Conservation (phyloP, 2,329 filamentous ascomycete genomes). For the Fusarium sp. region DNA sequence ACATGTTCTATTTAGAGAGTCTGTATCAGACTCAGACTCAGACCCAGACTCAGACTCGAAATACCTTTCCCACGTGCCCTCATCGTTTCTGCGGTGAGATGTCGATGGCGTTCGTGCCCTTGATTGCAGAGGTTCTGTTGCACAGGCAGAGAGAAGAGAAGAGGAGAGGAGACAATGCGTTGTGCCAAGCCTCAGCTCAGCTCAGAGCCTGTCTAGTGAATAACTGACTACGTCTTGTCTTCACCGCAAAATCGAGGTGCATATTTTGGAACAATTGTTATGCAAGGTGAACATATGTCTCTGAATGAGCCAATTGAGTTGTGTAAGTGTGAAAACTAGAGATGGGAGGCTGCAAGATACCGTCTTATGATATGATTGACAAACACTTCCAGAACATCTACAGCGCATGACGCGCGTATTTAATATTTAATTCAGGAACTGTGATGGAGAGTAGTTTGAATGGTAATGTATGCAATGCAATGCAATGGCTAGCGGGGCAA, state of each 20-base stretch:
- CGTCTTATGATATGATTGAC: constrained; percentile 10
- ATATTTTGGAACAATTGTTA: constrained; percentile 24
- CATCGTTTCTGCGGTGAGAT: constrained; percentile 35
- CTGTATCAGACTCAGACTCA: background rate
- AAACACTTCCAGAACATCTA: constrained; percentile 5
- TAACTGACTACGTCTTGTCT: constrained; percentile 28
- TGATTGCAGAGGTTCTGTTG: constrained; percentile 30
- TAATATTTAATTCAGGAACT: constrained; percentile 13
- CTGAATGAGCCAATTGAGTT: constrained; percentile 21
- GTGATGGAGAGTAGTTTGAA: background rate
- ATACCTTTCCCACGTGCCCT: constrained; percentile 35
- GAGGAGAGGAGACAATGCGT: background rate
- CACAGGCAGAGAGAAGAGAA: background rate
- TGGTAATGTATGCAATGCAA: background rate
- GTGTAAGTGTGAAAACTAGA: background rate
- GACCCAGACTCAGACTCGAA: constrained; percentile 31
- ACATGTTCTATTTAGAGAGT: constrained; percentile 36
- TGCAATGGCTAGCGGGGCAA: constrained; percentile 22
- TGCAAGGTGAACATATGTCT: constrained; percentile 26
- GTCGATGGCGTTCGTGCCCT: constrained; percentile 41
- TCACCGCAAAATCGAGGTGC: constrained; percentile 37
- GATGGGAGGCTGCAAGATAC: constrained; percentile 32
- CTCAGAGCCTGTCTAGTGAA: background rate
- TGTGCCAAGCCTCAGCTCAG: constrained; percentile 25
- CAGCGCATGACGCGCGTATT: constrained; percentile 24